phyloP scores from a whole-genome alignment of 768 basidiomycete genomes.

The Cubamyces sp. region DNA sequence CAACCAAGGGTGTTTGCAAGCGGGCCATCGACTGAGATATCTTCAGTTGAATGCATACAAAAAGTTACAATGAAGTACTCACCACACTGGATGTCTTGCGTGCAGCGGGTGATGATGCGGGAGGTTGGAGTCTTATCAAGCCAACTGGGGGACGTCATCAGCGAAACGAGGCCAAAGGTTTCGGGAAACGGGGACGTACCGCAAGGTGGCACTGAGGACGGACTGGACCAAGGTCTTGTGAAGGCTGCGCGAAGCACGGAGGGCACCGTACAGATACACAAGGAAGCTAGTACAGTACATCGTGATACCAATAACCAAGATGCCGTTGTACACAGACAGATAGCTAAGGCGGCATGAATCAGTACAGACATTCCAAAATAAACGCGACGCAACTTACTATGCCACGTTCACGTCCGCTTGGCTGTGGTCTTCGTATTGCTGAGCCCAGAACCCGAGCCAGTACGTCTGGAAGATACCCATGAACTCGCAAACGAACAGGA shows the following conservation, averaged over 20 bases:
- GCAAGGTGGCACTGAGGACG: slow-evolving; percentile 38
- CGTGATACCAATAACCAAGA: slow-evolving; percentile 26
- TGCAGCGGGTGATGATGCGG: slow-evolving; percentile 68
- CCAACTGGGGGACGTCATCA: slow-evolving; percentile 40
- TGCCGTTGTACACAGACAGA: slow-evolving; percentile 30
- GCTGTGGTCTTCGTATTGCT: slow-evolving; percentile 37
- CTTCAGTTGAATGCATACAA: background rate
- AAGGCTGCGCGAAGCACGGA: slow-evolving; percentile 38
- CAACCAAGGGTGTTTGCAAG: slow-evolving; percentile 33
- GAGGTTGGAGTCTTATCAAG: slow-evolving; percentile 55
- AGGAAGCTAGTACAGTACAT: slow-evolving; percentile 29
- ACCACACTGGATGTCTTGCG: slow-evolving; percentile 60
- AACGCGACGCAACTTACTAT: slow-evolving; percentile 31
- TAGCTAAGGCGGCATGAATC: slow-evolving; percentile 29
- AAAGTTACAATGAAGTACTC: background rate
- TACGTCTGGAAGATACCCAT: slow-evolving; percentile 34
- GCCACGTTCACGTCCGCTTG: slow-evolving; percentile 36
- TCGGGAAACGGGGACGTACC: slow-evolving; percentile 9
- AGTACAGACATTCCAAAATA: background rate
- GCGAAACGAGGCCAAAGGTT: background rate
- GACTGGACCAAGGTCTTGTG: slow-evolving; percentile 36
- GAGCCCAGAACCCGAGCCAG: slow-evolving; percentile 43
- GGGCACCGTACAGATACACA: slow-evolving; percentile 34
- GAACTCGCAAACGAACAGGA: slow-evolving; percentile 24
- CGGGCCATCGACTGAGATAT: slow-evolving; percentile 40